Conservation (phyloP, 768 basidiomycete species). For the Porphyrellus cyaneotinctus region DNA sequence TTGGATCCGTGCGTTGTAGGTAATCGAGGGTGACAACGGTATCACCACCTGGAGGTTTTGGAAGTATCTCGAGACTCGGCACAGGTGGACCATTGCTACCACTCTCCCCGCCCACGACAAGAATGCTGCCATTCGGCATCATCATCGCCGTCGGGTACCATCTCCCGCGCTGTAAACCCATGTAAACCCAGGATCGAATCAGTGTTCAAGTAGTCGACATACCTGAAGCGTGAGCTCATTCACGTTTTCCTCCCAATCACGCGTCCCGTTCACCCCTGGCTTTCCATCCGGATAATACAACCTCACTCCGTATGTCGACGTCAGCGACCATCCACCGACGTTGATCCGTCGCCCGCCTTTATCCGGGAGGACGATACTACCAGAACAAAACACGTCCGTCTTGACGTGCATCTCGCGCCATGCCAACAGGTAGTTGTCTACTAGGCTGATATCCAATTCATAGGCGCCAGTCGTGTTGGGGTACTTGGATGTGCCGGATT, state of each 20-base stretch:
- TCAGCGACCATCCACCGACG: constrained; percentile 52
- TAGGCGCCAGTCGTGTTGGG: constrained; percentile 73
- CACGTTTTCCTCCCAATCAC: constrained; percentile 76
- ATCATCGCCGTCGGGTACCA: constrained; percentile 73
- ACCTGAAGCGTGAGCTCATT: constrained; percentile 59
- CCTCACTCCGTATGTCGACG: constrained; percentile 69
- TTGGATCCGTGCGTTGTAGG: constrained; percentile 68
- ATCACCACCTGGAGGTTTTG: constrained; percentile 58
- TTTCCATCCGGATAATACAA: constrained; percentile 68
- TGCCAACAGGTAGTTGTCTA: constrained; percentile 39
- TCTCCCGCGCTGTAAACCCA: constrained; percentile 45
- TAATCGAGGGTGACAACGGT: constrained; percentile 62
- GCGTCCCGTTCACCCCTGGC: constrained; percentile 66
- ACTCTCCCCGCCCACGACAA: constrained; percentile 71
- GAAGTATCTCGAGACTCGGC: constrained; percentile 70
- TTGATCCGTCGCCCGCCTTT: constrained; percentile 44
- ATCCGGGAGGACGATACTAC: constrained; percentile 68
- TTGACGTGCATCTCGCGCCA: constrained; percentile 78
- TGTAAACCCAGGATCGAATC: not conserved
- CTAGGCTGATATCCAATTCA: constrained; percentile 65
- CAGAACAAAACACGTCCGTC: constrained; percentile 80
- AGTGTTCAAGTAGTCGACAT: no score
- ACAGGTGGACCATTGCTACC: constrained; percentile 65
- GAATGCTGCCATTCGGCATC: constrained; percentile 67
- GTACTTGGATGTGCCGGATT: constrained; percentile 59